phyloP scores from a whole-genome alignment of 179 eudicot species.

The Nepenthes alata region DNA sequence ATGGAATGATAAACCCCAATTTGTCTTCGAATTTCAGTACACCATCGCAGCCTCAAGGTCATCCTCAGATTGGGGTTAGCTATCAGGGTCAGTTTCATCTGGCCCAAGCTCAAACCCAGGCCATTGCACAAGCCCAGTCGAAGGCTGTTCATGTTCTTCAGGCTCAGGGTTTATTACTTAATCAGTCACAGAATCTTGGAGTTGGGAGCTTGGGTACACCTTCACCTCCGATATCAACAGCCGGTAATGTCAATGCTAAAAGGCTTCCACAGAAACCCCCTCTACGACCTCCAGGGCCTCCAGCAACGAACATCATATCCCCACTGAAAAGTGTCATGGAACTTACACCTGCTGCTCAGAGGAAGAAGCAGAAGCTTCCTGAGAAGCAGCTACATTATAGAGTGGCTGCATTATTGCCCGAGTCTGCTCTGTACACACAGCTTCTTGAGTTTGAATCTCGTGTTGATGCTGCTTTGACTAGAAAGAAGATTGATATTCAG shows the following conservation, averaged over 20 bases:
- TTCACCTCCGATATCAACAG: conserved; percentile 35
- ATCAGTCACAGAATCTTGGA: conserved; percentile 36
- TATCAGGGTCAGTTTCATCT: conserved; percentile 49
- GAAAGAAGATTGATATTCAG: conserved; percentile 85
- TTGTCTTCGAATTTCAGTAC: conserved; percentile 38
- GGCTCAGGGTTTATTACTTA: conserved; percentile 23
- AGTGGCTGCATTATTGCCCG: conserved; percentile 75
- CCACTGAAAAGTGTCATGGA: conserved; percentile 60
- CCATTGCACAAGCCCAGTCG: conserved; percentile 33
- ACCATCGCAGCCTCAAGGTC: conserved; percentile 31
- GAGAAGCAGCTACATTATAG: conserved; percentile 65
- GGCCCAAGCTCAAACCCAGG: conserved; percentile 46
- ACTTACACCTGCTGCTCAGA: conserved; percentile 57
- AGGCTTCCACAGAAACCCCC: conserved; percentile 60
- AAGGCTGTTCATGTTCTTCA: conserved; percentile 17
- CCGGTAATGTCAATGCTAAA: conserved; percentile 33
- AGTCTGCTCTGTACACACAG: conserved; percentile 85
- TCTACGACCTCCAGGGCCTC: conserved; percentile 46
- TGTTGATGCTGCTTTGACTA: conserved; percentile 67
- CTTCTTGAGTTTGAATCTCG: conserved; percentile 94
- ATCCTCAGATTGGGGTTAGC: conserved; percentile 40
- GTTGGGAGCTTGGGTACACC: conserved; percentile 33
- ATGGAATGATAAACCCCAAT: conserved; percentile 32
- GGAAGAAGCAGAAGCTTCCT: conserved; percentile 73
- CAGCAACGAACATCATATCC: conserved; percentile 26